These are phyloP conservation scores for Discostella stelligeroides DNA, from an alignment of 108 stramenopile species.

Conservation along the genomic window DNA sequence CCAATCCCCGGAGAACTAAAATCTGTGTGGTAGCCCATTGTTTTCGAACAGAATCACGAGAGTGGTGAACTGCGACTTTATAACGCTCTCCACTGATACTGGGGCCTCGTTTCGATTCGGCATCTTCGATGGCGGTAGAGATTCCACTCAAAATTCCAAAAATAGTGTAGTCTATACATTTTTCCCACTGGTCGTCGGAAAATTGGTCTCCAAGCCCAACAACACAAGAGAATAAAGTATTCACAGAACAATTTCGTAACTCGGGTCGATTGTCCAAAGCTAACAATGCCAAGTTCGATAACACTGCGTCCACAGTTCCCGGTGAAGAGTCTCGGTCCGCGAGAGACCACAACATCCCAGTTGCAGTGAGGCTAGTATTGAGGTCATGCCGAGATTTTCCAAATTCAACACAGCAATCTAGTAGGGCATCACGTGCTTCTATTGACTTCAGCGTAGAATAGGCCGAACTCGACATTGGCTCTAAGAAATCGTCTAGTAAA, in stretches of 20 bases:
- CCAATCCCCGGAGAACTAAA: constrained; percentile 78
- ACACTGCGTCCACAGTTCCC: constrained; percentile 66
- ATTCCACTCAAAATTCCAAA: constrained; percentile 54
- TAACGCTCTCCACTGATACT: constrained; percentile 46
- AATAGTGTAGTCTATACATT: constrained; percentile 72
- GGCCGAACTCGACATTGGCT: constrained; percentile 36
- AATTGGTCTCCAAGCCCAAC: constrained; percentile 83
- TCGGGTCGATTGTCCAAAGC: constrained; percentile 71
- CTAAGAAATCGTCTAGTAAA: constrained; percentile 90
- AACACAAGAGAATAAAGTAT: constrained; percentile 91
- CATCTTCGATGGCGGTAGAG: constrained; percentile 26
- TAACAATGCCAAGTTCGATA: constrained; percentile 73
- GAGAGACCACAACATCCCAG: constrained; percentile 86
- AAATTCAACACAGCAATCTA: constrained; percentile 88
- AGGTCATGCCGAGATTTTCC: constrained; percentile 86
- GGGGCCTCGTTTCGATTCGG: not conserved
- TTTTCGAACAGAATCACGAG: constrained; percentile 78
- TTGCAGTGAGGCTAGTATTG: constrained; percentile 92
- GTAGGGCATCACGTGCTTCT: constrained; percentile 54
- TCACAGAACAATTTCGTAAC: constrained; percentile 90
- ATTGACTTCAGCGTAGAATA: constrained; percentile 40
- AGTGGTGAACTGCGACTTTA: constrained; percentile 82
- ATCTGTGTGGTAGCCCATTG: constrained; percentile 88
- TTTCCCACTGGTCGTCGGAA: constrained; percentile 76
- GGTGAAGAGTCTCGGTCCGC: constrained; percentile 78